phyloP scores from a whole-genome alignment of 257 asterid genomes.

The Thymus mandschuricus region DNA sequence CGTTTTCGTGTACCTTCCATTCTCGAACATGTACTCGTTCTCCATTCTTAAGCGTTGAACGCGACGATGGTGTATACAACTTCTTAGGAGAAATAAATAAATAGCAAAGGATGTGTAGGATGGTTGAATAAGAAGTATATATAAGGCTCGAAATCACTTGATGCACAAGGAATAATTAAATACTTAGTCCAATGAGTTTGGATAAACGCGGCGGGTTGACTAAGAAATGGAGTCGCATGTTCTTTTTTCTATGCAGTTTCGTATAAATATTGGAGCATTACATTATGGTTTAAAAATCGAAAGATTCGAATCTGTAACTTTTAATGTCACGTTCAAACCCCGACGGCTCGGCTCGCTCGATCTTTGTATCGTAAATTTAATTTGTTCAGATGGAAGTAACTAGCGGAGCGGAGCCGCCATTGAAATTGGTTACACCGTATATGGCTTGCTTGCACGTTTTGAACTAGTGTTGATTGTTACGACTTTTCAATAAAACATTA shows the following conservation, averaged over 20 bases:
- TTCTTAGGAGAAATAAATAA: background rate
- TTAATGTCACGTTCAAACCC: no score
- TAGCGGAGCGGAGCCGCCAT: background rate
- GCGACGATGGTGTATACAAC: background rate
- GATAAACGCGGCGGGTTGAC: slow-evolving; percentile 23
- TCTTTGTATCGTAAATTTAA: background rate
- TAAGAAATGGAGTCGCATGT: background rate
- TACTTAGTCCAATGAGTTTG: background rate
- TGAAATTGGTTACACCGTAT: background rate
- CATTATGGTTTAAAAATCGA: no score
- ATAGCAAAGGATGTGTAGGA: background rate
- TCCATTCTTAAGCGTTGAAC: slow-evolving; percentile 4
- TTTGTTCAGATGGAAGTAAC: background rate
- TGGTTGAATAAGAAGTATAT: background rate
- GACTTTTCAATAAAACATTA: background rate
- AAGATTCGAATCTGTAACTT: no score
- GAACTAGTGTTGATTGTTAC: background rate
- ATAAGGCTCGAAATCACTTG: slow-evolving; percentile 22
- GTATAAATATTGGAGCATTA: no score
- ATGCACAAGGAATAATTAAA: slow-evolving; percentile 17
- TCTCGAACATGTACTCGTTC: background rate
- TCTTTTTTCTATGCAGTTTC: background rate
- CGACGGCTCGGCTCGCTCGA: no score
- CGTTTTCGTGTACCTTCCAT: slow-evolving; percentile 13
- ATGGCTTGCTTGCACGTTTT: slow-evolving; percentile 9